A percentile compares a stretch with the other conserved stretches of the same genome.
Evolutionary conservation across 164 flowering plant genomes (phyloP).

Genomic region (Annona cherimola): DNA sequence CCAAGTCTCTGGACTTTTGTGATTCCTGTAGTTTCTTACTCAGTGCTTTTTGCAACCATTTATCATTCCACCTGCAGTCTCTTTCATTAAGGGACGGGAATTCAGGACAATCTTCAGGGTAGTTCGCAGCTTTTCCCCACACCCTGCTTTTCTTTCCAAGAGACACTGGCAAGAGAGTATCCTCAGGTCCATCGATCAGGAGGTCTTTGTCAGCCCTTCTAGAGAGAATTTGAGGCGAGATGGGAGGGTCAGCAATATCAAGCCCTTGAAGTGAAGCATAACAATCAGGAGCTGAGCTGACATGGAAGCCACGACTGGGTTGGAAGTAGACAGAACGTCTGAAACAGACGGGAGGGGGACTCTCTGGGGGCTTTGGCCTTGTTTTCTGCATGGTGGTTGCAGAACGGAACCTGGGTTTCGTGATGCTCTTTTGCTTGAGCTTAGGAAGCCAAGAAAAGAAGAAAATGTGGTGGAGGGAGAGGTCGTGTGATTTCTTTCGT

Average conservation of each 20-base stretch:
- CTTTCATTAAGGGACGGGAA: conserved; percentile 18
- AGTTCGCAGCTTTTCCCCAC: conserved; percentile 15
- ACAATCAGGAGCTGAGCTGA: not conserved
- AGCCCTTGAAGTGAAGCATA: too few species aligned
- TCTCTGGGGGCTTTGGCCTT: conserved; percentile 9
- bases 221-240: conserved; percentile 10
- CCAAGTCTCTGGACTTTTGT: conserved; percentile 23
- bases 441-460: conserved; percentile 63
- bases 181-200: conserved; percentile 13
- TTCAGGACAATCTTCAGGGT: conserved; percentile 24
- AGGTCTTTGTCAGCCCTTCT: conserved; percentile 1
- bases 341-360: conserved; percentile 15
- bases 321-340: conserved; percentile 21
- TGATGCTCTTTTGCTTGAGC: conserved; percentile 42
- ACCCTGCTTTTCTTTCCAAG: conserved; percentile 31
- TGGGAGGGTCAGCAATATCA: not conserved
- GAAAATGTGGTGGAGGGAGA: conserved; percentile 40
- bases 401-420: conserved; percentile 15
- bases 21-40: not conserved
- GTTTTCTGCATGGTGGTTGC: conserved; percentile 20
- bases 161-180: conserved; percentile 45
- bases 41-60: conserved; percentile 5
- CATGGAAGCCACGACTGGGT: conserved; percentile 5
- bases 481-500: conserved; percentile 34
- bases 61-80: conserved; percentile 19